Conservation (phyloP, 352 stramenopile genomes). For the Elongisporangium prolatum region DNA sequence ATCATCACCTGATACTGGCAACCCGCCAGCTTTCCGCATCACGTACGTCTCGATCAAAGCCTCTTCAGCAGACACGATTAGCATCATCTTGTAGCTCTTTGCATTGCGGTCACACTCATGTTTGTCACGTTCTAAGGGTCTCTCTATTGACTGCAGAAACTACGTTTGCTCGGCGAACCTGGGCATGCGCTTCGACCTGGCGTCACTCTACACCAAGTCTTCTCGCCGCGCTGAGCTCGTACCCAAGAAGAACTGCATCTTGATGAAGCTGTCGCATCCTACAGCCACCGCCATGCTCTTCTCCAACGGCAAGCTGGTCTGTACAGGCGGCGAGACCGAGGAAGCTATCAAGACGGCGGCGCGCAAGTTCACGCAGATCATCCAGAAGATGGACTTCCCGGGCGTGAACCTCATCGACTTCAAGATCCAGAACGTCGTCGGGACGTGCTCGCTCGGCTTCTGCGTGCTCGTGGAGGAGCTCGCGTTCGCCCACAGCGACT, state of each 20-base stretch:
- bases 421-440: slow-evolving; percentile 85
- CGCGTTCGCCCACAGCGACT: slow-evolving; percentile 66
- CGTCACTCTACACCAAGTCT: slow-evolving; percentile 67
- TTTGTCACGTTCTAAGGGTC: not conserved
- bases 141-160: slow-evolving; percentile 30
- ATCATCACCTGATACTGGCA: not conserved
- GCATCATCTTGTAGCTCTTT: not conserved
- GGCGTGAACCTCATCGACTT: slow-evolving; percentile 86
- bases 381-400: slow-evolving; percentile 84
- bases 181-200: slow-evolving; percentile 77
- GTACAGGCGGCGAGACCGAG: slow-evolving; percentile 65
- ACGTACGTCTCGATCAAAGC: slow-evolving; percentile 28
- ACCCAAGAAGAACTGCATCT: slow-evolving; percentile 83
- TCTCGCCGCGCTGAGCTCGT: slow-evolving; percentile 70
- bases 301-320: slow-evolving; percentile 80
- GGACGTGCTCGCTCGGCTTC: slow-evolving; percentile 62
- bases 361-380: slow-evolving; percentile 78
- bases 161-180: slow-evolving; percentile 79
- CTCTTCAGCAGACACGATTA: not conserved
- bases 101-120: not conserved
- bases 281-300: slow-evolving; percentile 81
- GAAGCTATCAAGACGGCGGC: slow-evolving; percentile 71
- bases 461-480: slow-evolving; percentile 80
- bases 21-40: slow-evolving; percentile 41
- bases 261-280: slow-evolving; percentile 75